Percentiles rank a stretch among this genome's conserved stretches.
These are phyloP conservation scores for Globisporangium spiculum DNA, from an alignment of 352 stramenopile genomes.

Conservation along the genomic window DNA sequence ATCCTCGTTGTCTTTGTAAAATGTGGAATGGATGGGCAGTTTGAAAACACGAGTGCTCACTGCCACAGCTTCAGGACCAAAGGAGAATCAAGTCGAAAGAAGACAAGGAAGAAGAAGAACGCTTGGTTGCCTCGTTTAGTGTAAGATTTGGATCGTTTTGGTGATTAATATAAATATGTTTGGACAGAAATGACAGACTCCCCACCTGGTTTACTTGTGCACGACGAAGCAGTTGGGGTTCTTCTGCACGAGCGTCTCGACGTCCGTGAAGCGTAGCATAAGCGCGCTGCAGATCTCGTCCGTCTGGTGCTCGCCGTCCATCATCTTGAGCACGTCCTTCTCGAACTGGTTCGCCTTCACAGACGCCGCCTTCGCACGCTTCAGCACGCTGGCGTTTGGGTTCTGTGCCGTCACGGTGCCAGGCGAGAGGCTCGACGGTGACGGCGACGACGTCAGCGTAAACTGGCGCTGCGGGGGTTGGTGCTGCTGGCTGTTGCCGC, in stretches of 20 bases:
- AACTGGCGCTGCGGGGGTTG: slow-evolving; percentile 21
- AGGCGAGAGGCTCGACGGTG: slow-evolving; percentile 17
- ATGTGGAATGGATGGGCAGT: background rate
- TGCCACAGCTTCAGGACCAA: background rate
- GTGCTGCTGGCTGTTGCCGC: slow-evolving; percentile 11
- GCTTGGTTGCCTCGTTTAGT: background rate
- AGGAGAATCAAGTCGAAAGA: background rate
- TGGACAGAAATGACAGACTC: background rate
- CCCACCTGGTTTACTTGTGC: slow-evolving; percentile 43
- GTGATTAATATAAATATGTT: slow-evolving; percentile 21
- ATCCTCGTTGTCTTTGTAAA: background rate
- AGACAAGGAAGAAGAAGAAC: background rate
- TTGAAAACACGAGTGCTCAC: background rate
- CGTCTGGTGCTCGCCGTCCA: slow-evolving; percentile 81
- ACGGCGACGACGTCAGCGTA: slow-evolving; percentile 34
- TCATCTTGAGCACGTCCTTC: slow-evolving; percentile 76
- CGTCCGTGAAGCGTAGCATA: slow-evolving; percentile 66
- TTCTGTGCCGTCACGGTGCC: slow-evolving; percentile 12
- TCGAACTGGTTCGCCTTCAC: slow-evolving; percentile 55
- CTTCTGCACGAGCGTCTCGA: slow-evolving; percentile 61
- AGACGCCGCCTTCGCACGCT: slow-evolving; percentile 32
- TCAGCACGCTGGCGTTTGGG: slow-evolving; percentile 29
- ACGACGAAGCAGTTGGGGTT: slow-evolving; percentile 70
- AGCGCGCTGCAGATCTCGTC: slow-evolving; percentile 81
- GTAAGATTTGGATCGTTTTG: slow-evolving; percentile 8